Evolutionary conservation across 1,139 yeast species (phyloP).

Genomic region (Hansenula lynferdii): DNA sequence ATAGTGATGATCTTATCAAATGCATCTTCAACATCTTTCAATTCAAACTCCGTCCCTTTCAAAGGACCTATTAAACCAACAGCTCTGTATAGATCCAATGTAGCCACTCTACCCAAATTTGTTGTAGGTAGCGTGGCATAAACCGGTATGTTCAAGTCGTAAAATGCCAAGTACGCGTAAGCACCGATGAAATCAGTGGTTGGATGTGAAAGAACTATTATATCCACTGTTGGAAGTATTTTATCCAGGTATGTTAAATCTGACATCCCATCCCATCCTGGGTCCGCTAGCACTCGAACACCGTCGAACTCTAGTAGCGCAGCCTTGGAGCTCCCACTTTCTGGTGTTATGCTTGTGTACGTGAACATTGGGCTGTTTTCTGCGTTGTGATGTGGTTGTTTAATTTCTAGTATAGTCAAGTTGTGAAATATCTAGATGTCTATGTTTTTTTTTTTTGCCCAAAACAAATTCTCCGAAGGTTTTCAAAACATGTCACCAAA

Average conservation of each 20-base stretch:
- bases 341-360: constrained; percentile 16
- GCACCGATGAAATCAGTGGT: constrained; percentile 82
- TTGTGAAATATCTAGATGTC: no score
- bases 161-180: constrained; percentile 64
- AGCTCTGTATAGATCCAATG: constrained; percentile 74
- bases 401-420: no score
- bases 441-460: no score
- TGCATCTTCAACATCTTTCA: constrained; percentile 73
- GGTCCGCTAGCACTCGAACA: constrained; percentile 60
- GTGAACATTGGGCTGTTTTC: constrained; percentile 20
- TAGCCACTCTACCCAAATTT: constrained; percentile 80
- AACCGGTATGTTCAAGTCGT: constrained; percentile 67
- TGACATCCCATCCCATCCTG: constrained; percentile 62
- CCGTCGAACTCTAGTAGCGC: constrained; percentile 33
- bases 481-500: no score
- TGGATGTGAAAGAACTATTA: constrained; percentile 80
- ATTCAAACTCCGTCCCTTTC: constrained; percentile 52
- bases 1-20: constrained; percentile 66
- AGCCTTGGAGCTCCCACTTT: constrained; percentile 24
- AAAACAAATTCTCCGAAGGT: no score
- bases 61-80: constrained; percentile 75
- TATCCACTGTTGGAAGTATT: constrained; percentile 48
- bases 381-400: no score
- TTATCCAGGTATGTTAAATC: constrained; percentile 40
- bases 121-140: constrained; percentile 87